Evolutionary conservation across 2,329 filamentous ascomycete genomes (phyloP), one percentile per base, ranked within the genome.

Genomic region (Alternaria arbusti): DNA sequence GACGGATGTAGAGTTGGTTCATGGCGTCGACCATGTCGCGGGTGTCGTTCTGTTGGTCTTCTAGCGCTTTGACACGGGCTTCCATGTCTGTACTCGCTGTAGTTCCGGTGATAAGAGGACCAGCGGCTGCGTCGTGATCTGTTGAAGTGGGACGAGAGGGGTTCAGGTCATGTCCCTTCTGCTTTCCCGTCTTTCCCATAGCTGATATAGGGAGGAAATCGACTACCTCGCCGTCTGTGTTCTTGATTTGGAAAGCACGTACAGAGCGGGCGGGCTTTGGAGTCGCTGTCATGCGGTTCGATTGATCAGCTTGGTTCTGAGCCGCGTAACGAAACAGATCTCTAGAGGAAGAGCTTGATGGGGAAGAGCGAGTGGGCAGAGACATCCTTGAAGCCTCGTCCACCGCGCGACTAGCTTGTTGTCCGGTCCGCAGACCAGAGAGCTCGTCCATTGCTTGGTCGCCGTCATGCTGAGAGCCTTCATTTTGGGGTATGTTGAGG

Each of bases 221-320:
- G 12, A 32, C 12, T 32, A 3, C 2, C 32, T 36, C 32, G 0
- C 32, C 32, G 32, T 36, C 32, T 36, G 32, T n/a, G 0, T 0
- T 36, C 15, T 36, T 0, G 15, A 36, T 36, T n/a, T 36, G 32
- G 32, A n/a, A 9, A n/a, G 32, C 32, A 0, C 32, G 32, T n/a
- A 0, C 0, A 36, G 32, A n/a, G 15, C 32, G 32, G 0, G 0
- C 1, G 8, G 32, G 32, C 15, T n/a, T 0, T 0, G 8, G 0
- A 36, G 32, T n/a, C 2, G 32, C 32, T 40, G 36, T 40, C 36
- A 6, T 17, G 1, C 4, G 36, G 9, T 40, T 17, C 36, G 4
- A 40, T 17, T 40, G 36, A 40, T 8, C 36, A 17, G 36, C 15
- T n/a, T 40, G 36, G 36, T 40, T 40, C n/a, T 40, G 36, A 17